Percentiles rank a stretch among this genome's conserved stretches.
These are phyloP conservation scores for Podila epigama DNA, from an alignment of 192 early-diverging fungal species.

Conservation along the genomic window DNA sequence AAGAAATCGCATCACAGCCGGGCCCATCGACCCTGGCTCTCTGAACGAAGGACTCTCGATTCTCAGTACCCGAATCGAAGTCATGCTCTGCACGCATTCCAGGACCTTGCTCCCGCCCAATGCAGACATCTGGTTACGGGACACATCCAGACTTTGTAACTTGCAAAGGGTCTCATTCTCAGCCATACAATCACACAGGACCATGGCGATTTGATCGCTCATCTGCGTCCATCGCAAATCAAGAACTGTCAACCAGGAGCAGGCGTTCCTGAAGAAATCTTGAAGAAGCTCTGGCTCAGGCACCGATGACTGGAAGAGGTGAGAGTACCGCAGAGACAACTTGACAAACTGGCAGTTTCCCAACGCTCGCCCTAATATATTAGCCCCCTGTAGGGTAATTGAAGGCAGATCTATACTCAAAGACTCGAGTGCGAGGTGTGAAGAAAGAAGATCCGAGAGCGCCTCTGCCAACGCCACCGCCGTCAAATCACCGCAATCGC, in stretches of 20 bases:
- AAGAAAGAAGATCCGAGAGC: neutral
- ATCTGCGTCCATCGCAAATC: conserved; percentile 13
- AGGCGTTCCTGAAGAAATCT: conserved; percentile 7
- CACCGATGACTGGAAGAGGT: conserved; percentile 2
- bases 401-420: conserved; percentile 17
- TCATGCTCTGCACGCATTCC: neutral
- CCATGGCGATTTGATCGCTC: conserved; percentile 10
- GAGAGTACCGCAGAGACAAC: conserved; percentile 17
- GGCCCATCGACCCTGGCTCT: conserved; percentile 20
- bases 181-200: conserved; percentile 11
- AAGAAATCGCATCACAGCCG: conserved; percentile 20
- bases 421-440: neutral
- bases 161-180: neutral
- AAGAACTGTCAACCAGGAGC: conserved; percentile 11
- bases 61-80: conserved; percentile 4
- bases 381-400: conserved; percentile 15
- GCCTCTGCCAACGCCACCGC: conserved; percentile 10
- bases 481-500: conserved; percentile 26
- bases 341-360: conserved; percentile 5
- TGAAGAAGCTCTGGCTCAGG: neutral
- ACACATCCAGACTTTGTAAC: conserved; percentile 20
- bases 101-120: conserved; percentile 15
- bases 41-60: conserved; percentile 26
- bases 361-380: neutral
- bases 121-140: conserved; percentile 25